phyloP scores from a whole-genome alignment of 495 filamentous ascomycete genomes.

The Aspergillus olivimuriae region DNA sequence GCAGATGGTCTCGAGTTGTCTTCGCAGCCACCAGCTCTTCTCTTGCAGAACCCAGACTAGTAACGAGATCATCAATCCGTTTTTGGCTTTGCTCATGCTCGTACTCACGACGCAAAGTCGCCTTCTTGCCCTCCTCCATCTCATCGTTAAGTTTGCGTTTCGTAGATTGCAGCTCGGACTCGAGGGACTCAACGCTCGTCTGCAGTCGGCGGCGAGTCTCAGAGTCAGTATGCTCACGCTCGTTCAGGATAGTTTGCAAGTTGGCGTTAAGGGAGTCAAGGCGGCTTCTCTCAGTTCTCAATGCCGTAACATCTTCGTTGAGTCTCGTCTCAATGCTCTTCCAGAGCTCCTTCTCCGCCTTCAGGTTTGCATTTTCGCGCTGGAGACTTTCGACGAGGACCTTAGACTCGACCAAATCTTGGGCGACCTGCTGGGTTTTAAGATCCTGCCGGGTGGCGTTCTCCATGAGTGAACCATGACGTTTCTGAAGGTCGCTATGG shows the following conservation, averaged over 20 bases:
- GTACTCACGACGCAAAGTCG: conserved; percentile 74
- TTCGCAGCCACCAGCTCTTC: conserved; percentile 79
- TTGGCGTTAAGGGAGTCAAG: conserved; percentile 73
- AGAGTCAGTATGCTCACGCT: conserved; percentile 78
- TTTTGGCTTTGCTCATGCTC: conserved; percentile 80
- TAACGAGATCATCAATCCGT: conserved; percentile 80
- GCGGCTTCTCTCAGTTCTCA: conserved; percentile 75
- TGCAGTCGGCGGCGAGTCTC: conserved; percentile 77
- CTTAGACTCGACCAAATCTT: conserved; percentile 84
- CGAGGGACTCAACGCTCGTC: conserved; percentile 65
- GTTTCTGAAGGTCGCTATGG: conserved; percentile 76
- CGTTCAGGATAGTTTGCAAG: conserved; percentile 80
- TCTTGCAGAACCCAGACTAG: conserved; percentile 67
- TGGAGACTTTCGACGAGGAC: conserved; percentile 79
- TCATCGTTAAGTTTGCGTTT: conserved; percentile 83
- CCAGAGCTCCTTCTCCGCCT: conserved; percentile 86
- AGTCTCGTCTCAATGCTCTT: conserved; percentile 86
- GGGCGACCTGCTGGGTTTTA: conserved; percentile 80
- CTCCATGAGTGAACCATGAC: conserved; percentile 67
- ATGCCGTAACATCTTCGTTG: conserved; percentile 72
- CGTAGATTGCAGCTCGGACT: conserved; percentile 66
- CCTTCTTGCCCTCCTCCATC: conserved; percentile 73
- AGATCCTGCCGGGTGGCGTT: conserved; percentile 83
- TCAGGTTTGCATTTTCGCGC: conserved; percentile 84
- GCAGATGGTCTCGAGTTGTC: conserved; percentile 80